Base-by-base conservation (phyloP, 345 rosid species). In the Leavenworthia alabamica region DNA sequence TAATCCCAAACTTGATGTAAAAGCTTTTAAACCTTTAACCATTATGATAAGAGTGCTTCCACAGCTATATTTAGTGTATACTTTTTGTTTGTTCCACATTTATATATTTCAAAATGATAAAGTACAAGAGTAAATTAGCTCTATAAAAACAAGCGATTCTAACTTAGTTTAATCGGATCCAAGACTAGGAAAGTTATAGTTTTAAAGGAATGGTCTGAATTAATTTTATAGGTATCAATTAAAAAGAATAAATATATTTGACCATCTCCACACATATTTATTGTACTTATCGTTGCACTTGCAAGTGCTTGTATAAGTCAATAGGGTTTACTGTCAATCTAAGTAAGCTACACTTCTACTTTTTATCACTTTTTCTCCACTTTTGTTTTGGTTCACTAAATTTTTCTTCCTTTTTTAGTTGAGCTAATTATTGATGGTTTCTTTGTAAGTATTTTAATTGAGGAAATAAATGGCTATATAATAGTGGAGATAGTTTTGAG, bases 371-470 rank as follows among this genome's bases (percentile, higher is more conserved):
- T 40, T 40, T 17, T 3, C n/a, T 62, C 62, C 11, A 27, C 62
- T 28, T 59, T 43, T 12, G 3, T 45, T 60, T 32, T 28, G 11
- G 57, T 24, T 62, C 67, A 23, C 48, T 8, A 27, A 27, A 49
- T 14, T 27, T 14, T 13, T 49, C 36, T 49, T 26, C 37, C 47
- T 62, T 62, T 50, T 27, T 17, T 10, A 50, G 68, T 63, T 63
- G 59, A 19, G 50, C 24, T 6, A 39, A 50, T 62, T 50, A 50
- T 62, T 62, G 67, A 28, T 62, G 15, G n/a, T 39, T 29, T 59
- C 36, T 20, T 60, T 44, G 41, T 20, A 49, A 14, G 37, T 35
- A 36, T 37, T 35, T 17, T 37, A 17, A 27, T 63, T 4, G 37
- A 36, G n/a, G 13, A 12, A 49, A 15, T 5, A 39, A 10, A 11